These are phyloP conservation scores for Penicillium sp. DNA, from an alignment of 2,329 filamentous ascomycete genomes.

Conservation along the genomic window DNA sequence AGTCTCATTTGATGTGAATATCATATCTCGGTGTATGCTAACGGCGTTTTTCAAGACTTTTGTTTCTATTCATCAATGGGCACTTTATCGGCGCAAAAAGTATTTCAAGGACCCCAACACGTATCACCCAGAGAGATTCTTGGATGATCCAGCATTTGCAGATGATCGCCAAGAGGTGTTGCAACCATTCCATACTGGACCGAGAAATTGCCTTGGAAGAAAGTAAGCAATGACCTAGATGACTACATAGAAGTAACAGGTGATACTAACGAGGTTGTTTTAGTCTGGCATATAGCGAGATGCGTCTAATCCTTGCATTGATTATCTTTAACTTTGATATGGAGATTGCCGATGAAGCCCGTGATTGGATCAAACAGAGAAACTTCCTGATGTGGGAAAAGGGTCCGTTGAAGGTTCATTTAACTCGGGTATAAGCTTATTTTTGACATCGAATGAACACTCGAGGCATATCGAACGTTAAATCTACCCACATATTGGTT, in stretches of 20 bases:
- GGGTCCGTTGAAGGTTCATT: slow-evolving; percentile 8
- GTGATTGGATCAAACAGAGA: slow-evolving; percentile 7
- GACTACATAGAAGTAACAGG: no score
- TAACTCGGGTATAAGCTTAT: slow-evolving; percentile 26
- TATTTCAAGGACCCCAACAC: no score
- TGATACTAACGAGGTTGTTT: neutral
- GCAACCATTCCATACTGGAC: slow-evolving; percentile 52
- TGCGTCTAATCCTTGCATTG: slow-evolving; percentile 51
- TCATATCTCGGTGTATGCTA: no score
- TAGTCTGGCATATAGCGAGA: slow-evolving; percentile 53
- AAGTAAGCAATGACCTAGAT: slow-evolving; percentile 42
- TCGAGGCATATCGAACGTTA: no score
- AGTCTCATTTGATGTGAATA: no score
- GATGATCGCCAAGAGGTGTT: slow-evolving; percentile 46
- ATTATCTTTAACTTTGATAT: slow-evolving; percentile 53
- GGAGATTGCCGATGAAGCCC: slow-evolving; percentile 39
- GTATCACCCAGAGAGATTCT: no score
- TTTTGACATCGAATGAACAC: neutral
- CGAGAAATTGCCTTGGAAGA: slow-evolving; percentile 53
- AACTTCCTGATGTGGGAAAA: no score
- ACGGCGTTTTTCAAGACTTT: no score
- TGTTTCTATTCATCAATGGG: no score
- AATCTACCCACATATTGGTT: no score
- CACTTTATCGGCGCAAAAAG: no score
- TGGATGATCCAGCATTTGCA: no score